These are phyloP conservation scores for Penicillium egyptiacum DNA, from an alignment of 495 filamentous ascomycete species.

Conservation along the genomic window DNA sequence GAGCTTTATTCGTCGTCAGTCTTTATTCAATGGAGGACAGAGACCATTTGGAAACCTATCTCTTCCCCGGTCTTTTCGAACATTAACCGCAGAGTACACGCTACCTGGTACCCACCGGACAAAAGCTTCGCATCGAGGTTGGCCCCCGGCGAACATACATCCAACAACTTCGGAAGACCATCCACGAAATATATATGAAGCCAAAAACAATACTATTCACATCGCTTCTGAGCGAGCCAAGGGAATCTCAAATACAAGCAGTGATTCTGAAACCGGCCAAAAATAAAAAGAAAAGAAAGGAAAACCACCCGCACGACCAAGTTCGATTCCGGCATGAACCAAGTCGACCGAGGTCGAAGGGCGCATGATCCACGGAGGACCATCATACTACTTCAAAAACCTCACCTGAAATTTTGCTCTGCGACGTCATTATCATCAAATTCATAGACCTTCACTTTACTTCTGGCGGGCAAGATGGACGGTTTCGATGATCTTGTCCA, in stretches of 20 bases:
- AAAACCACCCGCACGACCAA: slow-evolving; percentile 10
- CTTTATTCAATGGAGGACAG: no score
- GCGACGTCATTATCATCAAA: slow-evolving; percentile 29
- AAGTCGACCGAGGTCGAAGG: neutral
- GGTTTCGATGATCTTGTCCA: slow-evolving; percentile 81
- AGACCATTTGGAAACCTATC: neutral
- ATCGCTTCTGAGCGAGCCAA: slow-evolving; percentile 19
- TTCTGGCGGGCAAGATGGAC: slow-evolving; percentile 65
- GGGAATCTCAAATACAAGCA: slow-evolving; percentile 33
- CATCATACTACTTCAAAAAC: slow-evolving; percentile 3
- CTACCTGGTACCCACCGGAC: no score
- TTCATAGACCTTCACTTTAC: slow-evolving; percentile 31
- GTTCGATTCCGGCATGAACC: neutral
- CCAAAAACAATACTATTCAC: slow-evolving; percentile 22
- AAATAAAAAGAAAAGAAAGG: slow-evolving; percentile 9
- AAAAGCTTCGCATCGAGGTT: no score
- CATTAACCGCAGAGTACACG: no score
- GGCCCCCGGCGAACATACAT: neutral
- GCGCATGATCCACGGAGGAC: neutral
- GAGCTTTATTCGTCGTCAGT: no score
- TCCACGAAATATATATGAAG: neutral
- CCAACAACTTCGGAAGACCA: slow-evolving; percentile 3
- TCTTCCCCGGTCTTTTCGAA: neutral
- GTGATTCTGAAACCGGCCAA: slow-evolving; percentile 7
- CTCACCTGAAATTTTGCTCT: slow-evolving; percentile 19